Base-by-base conservation (phyloP, 306 rosid species). In the Rosa persica region DNA sequence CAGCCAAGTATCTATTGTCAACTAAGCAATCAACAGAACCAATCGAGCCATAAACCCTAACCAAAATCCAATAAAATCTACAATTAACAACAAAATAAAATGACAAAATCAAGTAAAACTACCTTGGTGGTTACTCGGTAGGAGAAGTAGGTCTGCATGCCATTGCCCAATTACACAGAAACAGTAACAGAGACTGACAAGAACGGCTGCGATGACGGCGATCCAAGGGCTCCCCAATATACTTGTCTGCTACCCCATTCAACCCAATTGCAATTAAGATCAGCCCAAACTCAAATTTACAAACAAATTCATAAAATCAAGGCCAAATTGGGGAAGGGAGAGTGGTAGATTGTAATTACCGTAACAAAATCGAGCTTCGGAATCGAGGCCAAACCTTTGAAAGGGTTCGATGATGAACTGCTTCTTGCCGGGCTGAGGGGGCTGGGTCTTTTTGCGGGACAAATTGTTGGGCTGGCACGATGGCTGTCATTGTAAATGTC, bases 121-220 rank as follows among this genome's bases (percentile, higher is more conserved):
- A 94, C 98, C 89, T 86, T 89, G 42, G 97, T 92, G 83, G 90
- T 89, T 81, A 92, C 98, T 81, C 98, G 93, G 80, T 94, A 94
- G 36, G 98, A 94, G 84, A 94, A 88, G 76, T 92, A 94, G 47
- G 98, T 88, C 81, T 94, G 98, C 80, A 94, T 96, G 83, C 98
- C 98, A 90, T 92, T 94, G 82, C 98, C 97, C 77, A 94, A 90
- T 84, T 94, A 92, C 73, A 94, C 97, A 55, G 97, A 96, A 89
- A 92, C 97, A 46, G 93, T 87, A 43, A 94, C 97, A 8, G 90
- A 90, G 75, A 94, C 98, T 16, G 89, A 90, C 25, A 94, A 92
- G 80, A 80, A 86, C 5, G 93, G 97, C 82, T 85, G 93, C 46
- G 97, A 89, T 4, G 90, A 87, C 66, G 92, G 96, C 80, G 97